Percentiles rank a stretch among this genome's conserved stretches.
Conservation (phyloP, 2,329 filamentous ascomycete genomes). For the Apiospora phragmitis region DNA sequence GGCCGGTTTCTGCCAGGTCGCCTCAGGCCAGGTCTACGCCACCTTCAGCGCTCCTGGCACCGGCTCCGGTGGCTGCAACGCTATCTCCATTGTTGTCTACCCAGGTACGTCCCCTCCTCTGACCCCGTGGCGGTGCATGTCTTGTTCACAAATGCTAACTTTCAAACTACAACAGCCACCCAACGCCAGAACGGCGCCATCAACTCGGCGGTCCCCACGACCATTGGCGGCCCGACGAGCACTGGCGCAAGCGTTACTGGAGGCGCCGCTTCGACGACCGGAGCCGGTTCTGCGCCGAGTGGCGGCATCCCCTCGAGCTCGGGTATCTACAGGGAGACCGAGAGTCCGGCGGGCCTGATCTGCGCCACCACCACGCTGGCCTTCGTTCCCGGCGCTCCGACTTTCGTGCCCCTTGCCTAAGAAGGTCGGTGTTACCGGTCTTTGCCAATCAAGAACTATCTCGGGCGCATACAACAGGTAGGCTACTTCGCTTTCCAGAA, state of each 20-base stretch:
- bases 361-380: slow-evolving; percentile 13
- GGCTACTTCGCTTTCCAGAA: no score
- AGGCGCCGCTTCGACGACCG: neutral
- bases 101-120: slow-evolving; percentile 8
- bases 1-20: slow-evolving; percentile 28
- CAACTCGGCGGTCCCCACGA: neutral
- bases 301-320: slow-evolving; percentile 11
- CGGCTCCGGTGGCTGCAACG: slow-evolving; percentile 21
- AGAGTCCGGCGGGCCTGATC: slow-evolving; percentile 13
- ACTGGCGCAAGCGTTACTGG: neutral
- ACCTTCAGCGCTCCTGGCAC: slow-evolving; percentile 18
- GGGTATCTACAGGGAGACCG: slow-evolving; percentile 11
- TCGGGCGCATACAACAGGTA: neutral
- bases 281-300: neutral
- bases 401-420: slow-evolving; percentile 12
- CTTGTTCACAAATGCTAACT: neutral
- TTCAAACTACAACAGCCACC: neutral
- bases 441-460: neutral
- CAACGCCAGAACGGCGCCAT: slow-evolving; percentile 20
- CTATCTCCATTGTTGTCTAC: slow-evolving; percentile 19
- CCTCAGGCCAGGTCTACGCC: slow-evolving; percentile 22
- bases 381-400: slow-evolving; percentile 13
- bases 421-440: neutral
- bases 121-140: neutral
- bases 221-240: neutral